These are phyloP conservation scores for Linnemannia exigua DNA, from an alignment of 192 early-diverging fungal genomes.

Conservation along the genomic window DNA sequence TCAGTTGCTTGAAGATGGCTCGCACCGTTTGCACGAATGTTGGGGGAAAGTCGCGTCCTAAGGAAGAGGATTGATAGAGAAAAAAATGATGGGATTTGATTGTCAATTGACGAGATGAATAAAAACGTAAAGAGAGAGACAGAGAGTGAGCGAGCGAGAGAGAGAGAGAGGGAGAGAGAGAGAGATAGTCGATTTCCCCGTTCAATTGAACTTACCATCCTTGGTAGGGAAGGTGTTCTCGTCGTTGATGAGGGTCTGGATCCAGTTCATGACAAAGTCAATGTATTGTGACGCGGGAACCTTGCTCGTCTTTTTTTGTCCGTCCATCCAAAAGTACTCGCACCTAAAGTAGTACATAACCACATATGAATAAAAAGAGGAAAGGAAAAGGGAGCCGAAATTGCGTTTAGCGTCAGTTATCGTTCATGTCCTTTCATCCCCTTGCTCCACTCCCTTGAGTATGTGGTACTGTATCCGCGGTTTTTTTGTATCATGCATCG, in stretches of 20 bases:
- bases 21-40: slow-evolving; percentile 79
- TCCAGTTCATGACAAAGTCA: slow-evolving; percentile 91
- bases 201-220: slow-evolving; percentile 66
- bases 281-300: slow-evolving; percentile 96
- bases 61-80: neutral
- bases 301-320: slow-evolving; percentile 80
- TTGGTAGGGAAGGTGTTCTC: slow-evolving; percentile 96
- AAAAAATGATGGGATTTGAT: neutral
- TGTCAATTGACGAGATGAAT: neutral
- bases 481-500: too few species aligned
- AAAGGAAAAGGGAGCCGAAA: neutral
- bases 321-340: slow-evolving; percentile 97
- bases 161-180: too few species aligned
- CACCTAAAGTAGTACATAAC: slow-evolving; percentile 37
- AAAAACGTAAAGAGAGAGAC: neutral
- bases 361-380: neutral
- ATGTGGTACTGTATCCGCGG: neutral
- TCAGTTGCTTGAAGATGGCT: slow-evolving; percentile 87
- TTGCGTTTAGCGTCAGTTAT: neutral
- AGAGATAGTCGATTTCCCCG: neutral
- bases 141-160: too few species aligned
- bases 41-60: slow-evolving; percentile 87
- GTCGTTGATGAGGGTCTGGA: slow-evolving; percentile 90
- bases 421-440: neutral
- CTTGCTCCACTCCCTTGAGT: neutral